These are phyloP conservation scores for Aspergillus sp. DNA, from an alignment of 2,329 filamentous ascomycete genomes.

Conservation along the genomic window DNA sequence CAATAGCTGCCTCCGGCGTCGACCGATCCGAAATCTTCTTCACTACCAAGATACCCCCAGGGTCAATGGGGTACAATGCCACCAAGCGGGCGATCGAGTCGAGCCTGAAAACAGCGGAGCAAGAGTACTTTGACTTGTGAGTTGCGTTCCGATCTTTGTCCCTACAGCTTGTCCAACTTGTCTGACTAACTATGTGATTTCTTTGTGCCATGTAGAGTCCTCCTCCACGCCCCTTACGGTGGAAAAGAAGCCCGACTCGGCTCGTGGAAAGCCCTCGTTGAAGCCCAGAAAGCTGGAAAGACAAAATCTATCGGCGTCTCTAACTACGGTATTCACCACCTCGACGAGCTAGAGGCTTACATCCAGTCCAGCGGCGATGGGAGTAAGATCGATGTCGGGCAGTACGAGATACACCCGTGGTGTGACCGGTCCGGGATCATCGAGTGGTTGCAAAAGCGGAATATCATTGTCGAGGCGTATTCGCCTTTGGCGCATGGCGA, in stretches of 20 bases:
- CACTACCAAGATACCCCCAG: constrained; percentile 74
- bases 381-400: constrained; percentile 69
- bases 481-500: constrained; percentile 72
- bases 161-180: background rate
- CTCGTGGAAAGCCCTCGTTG: constrained; percentile 75
- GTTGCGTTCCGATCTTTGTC: background rate
- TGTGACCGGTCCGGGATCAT: constrained; percentile 70
- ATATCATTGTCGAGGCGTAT: constrained; percentile 75
- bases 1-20: constrained; percentile 60
- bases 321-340: constrained; percentile 74
- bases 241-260: constrained; percentile 66
- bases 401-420: constrained; percentile 82
- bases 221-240: constrained; percentile 77
- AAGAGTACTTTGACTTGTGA: constrained; percentile 74
- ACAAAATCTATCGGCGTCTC: constrained; percentile 71
- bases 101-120: constrained; percentile 61
- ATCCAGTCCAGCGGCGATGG: constrained; percentile 59
- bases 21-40: constrained; percentile 72
- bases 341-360: constrained; percentile 60
- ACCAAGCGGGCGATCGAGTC: constrained; percentile 65
- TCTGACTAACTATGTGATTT: background rate
- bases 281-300: constrained; percentile 71
- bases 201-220: constrained; percentile 40
- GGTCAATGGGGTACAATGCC: constrained; percentile 62
- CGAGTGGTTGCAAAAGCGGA: constrained; percentile 63